Percentiles rank a stretch among this genome's conserved stretches.
These are phyloP conservation scores for Haematococcus lacustris DNA, from an alignment of 139 green algal species.

Conservation along the genomic window DNA sequence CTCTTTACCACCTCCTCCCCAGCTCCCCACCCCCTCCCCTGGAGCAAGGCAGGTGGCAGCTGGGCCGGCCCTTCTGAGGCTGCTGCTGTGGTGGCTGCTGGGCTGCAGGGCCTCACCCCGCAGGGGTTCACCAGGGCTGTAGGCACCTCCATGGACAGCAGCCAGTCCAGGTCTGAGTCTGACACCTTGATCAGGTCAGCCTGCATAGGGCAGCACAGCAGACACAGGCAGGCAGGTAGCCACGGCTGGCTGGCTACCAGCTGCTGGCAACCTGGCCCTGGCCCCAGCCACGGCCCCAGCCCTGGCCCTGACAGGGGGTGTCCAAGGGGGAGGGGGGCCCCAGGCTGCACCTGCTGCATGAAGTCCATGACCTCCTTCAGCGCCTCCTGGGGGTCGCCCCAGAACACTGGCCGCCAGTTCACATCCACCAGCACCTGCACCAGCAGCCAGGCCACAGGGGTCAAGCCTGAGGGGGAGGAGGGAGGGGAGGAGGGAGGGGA, in stretches of 20 bases:
- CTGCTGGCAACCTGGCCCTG: background rate
- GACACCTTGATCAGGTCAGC: slow-evolving; percentile 81
- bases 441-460: no score
- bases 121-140: slow-evolving; percentile 48
- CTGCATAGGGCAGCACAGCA: background rate
- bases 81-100: background rate
- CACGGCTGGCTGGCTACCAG: background rate
- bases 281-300: background rate
- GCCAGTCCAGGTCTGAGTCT: slow-evolving; percentile 78
- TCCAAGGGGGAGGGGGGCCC: background rate
- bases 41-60: background rate
- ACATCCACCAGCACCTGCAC: slow-evolving; percentile 72
- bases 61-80: background rate
- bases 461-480: no score
- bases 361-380: slow-evolving; percentile 28
- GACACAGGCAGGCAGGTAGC: background rate
- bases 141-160: slow-evolving; percentile 52
- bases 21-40: background rate
- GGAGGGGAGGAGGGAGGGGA: no score
- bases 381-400: slow-evolving; percentile 35
- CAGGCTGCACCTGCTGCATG: slow-evolving; percentile 8
- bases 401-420: slow-evolving; percentile 91
- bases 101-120: slow-evolving; percentile 17
- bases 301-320: background rate
- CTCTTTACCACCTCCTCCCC: background rate